Percentiles rank a stretch among this genome's conserved stretches.
Evolutionary conservation across 345 rosid genomes (phyloP).

Genomic region (Clarkia xantiana): DNA sequence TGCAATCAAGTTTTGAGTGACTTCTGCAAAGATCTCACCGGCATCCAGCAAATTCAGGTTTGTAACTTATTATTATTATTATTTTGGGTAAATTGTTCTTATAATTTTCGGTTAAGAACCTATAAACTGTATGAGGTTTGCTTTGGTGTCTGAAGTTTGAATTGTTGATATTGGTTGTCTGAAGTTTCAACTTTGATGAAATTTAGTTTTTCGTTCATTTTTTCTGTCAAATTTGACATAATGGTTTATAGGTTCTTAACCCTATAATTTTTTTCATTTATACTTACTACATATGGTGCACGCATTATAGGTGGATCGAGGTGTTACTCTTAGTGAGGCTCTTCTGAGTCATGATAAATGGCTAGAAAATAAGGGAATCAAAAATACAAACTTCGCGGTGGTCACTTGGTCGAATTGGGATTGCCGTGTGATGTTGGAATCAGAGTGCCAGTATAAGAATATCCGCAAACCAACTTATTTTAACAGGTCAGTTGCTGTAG

Average conservation of each 20-base stretch:
- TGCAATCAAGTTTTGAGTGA: conserved; percentile 29
- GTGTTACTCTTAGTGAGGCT: conserved; percentile 31
- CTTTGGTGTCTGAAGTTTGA: no score
- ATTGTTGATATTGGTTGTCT: no score
- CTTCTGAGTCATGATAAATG: conserved; percentile 35
- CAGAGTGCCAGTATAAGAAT: conserved; percentile 33
- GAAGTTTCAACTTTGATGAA: no score
- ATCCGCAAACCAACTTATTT: conserved; percentile 32
- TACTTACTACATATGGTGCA: background rate
- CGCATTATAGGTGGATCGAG: conserved; percentile 26
- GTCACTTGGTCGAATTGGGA: conserved; percentile 43
- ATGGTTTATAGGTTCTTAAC: no score
- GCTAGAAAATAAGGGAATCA: conserved; percentile 37
- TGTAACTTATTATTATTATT: background rate
- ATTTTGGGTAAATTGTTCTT: background rate
- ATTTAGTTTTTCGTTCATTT: no score
- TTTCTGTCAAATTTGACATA: no score
- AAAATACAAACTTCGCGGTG: conserved; percentile 24
- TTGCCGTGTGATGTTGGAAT: conserved; percentile 37
- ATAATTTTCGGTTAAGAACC: background rate
- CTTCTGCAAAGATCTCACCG: conserved; percentile 37
- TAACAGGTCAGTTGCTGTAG: conserved; percentile 15
- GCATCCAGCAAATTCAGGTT: conserved; percentile 39
- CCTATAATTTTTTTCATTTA: no score
- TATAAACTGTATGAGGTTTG: no score